These are phyloP conservation scores for Balansia obtecta DNA, from an alignment of 2,329 filamentous ascomycete species.

Conservation along the genomic window DNA sequence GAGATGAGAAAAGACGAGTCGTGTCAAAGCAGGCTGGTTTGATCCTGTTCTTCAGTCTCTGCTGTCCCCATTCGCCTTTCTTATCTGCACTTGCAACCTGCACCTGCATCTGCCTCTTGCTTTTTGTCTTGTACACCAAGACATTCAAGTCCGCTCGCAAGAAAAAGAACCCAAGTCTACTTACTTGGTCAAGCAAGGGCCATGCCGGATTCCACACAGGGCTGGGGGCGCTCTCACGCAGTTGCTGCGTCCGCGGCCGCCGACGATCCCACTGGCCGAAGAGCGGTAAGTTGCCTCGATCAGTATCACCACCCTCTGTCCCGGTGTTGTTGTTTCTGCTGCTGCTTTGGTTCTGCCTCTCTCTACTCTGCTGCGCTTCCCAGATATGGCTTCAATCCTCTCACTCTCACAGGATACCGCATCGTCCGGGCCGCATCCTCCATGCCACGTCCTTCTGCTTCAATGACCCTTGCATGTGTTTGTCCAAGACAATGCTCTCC, in stretches of 20 bases:
- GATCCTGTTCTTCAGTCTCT: background rate
- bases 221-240: constrained; percentile 1
- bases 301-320: background rate
- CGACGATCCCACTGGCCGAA: constrained; percentile 22
- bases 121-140: background rate
- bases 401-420: too few species aligned
- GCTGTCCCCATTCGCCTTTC: background rate
- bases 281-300: constrained; percentile 22
- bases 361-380: background rate
- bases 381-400: background rate
- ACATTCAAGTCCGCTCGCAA: background rate
- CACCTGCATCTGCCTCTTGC: background rate
- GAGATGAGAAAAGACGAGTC: background rate
- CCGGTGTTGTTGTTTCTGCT: background rate
- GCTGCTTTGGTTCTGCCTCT: background rate
- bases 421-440: background rate
- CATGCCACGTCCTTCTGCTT: background rate
- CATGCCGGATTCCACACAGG: constrained; percentile 7
- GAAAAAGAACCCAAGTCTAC: background rate
- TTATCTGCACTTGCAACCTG: background rate
- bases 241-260: constrained; percentile 16
- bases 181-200: background rate
- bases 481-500: background rate
- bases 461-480: background rate
- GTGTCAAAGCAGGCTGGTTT: background rate